Conservation (phyloP, 768 basidiomycete genomes). For the Boletus rubropictus region DNA sequence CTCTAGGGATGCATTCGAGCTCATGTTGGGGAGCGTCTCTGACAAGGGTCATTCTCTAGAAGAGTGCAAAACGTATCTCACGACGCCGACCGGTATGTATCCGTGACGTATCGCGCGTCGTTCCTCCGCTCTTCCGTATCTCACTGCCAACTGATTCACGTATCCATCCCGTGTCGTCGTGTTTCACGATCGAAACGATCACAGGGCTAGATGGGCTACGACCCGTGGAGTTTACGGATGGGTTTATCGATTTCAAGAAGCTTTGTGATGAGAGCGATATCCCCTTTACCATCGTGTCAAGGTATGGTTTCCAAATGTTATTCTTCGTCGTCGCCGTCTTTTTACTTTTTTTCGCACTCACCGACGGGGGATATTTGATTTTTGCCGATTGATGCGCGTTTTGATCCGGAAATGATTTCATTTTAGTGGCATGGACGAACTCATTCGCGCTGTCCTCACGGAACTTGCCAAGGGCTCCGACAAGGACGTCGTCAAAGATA, state of each 20-base stretch:
- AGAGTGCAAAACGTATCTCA: slow-evolving; percentile 74
- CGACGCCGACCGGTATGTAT: slow-evolving; percentile 49
- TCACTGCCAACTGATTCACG: background rate
- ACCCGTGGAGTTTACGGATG: slow-evolving; percentile 27
- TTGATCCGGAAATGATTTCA: slow-evolving; percentile 4
- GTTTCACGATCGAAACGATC: background rate
- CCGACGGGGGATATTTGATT: slow-evolving; percentile 2
- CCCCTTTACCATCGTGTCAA: slow-evolving; percentile 91
- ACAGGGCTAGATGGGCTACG: slow-evolving; percentile 10
- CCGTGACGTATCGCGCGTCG: background rate
- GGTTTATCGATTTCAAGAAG: slow-evolving; percentile 81
- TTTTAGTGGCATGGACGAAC: slow-evolving; percentile 83
- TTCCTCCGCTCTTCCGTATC: background rate
- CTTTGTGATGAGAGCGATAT: slow-evolving; percentile 80
- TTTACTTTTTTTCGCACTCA: slow-evolving; percentile 6
- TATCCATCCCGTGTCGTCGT: background rate
- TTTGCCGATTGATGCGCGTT: background rate
- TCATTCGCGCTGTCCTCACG: slow-evolving; percentile 87
- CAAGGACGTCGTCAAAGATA: slow-evolving; percentile 61
- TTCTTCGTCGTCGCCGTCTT: background rate
- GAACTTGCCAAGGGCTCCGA: slow-evolving; percentile 50
- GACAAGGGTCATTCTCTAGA: slow-evolving; percentile 74
- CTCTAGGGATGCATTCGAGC: slow-evolving; percentile 75
- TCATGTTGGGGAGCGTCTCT: slow-evolving; percentile 78
- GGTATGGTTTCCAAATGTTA: slow-evolving; percentile 40